Evolutionary conservation across 257 asterid species (phyloP), one percentile per base, ranked within the genome.

Genomic region (Primulina huaijiensis): DNA sequence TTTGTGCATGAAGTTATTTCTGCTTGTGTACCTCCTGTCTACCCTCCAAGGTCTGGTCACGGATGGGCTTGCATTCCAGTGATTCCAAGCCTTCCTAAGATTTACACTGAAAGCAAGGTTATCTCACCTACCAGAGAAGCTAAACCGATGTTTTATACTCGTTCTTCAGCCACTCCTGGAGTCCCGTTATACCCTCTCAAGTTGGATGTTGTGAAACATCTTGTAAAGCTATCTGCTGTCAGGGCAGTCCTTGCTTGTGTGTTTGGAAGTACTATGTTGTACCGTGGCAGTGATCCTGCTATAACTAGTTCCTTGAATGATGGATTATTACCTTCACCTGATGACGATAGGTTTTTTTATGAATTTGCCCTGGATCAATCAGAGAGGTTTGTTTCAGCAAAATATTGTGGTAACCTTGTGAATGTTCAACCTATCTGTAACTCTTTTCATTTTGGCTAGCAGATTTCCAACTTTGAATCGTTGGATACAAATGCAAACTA

Each of bases 41-140:
- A 86, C 84, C 99, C 99, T 80, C 96, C 99, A 60, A 88, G 97
- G 76, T 87, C 92, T 62, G 99, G 94, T 75, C 90, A 84, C 77
- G 97, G 97, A 60, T 93, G 99, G 99, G 99, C 96, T 33, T 90
- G 97, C 85, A 84, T 90, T 77, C 97, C 99, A 1, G 97, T 90
- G 50, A 79, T 87, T 78, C 99, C 97, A 68, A 80, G 92, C 40
- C 87, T 82, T 75, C 82, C 91, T 43, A 84, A 79, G 80, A 83
- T 76, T 80, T 72, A 78, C 75, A 75, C 89, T 43, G 94, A 85
- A 76, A 83, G 78, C 79, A 93, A 85, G 74, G 80, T 83, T 75
- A 82, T 82, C 38, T 85, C 97, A 40, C 96, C 97, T 61, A 83
- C 92, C 25, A 80, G 94, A 72, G 97, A 89, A 82, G 90, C 95